Evolutionary conservation across 352 stramenopile genomes (phyloP).

Genomic region (Globisporangium orthogonon): DNA sequence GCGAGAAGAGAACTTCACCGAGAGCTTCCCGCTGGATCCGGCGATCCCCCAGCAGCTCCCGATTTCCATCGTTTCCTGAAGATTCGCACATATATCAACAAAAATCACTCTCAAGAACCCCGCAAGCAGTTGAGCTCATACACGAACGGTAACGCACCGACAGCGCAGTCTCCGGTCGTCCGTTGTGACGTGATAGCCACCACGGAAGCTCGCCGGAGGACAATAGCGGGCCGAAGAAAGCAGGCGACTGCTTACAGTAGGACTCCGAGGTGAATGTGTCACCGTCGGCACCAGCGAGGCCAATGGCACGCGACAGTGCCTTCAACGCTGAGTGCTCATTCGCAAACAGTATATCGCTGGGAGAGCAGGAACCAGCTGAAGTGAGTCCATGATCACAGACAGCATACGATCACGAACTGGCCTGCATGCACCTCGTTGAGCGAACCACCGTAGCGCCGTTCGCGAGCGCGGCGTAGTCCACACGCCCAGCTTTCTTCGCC

Average conservation of each 20-base stretch:
- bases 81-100: not conserved
- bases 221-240: slow-evolving; percentile 29
- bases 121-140: too few species aligned
- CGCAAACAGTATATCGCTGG: slow-evolving; percentile 50
- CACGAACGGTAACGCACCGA: slow-evolving; percentile 35
- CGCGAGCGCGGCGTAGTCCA: slow-evolving; percentile 58
- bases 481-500: slow-evolving; percentile 42
- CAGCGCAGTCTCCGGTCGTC: slow-evolving; percentile 65
- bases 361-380: not conserved
- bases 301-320: slow-evolving; percentile 23
- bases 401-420: not conserved
- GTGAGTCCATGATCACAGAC: not conserved
- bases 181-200: slow-evolving; percentile 77
- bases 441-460: slow-evolving; percentile 61
- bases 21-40: slow-evolving; percentile 52
- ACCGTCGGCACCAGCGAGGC: slow-evolving; percentile 17
- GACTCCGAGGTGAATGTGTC: slow-evolving; percentile 53
- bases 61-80: slow-evolving; percentile 78
- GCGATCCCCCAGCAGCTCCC: slow-evolving; percentile 76
- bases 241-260: slow-evolving; percentile 30
- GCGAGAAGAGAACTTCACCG: slow-evolving; percentile 60
- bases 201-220: slow-evolving; percentile 49
- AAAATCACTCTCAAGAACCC: not conserved
- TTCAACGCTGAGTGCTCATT: slow-evolving; percentile 25
- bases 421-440: slow-evolving; percentile 33